Evolutionary conservation across 1,284 basidiomycete genomes (phyloP), one percentile per base, ranked within the genome.

Genomic region (Tilletia caries): DNA sequence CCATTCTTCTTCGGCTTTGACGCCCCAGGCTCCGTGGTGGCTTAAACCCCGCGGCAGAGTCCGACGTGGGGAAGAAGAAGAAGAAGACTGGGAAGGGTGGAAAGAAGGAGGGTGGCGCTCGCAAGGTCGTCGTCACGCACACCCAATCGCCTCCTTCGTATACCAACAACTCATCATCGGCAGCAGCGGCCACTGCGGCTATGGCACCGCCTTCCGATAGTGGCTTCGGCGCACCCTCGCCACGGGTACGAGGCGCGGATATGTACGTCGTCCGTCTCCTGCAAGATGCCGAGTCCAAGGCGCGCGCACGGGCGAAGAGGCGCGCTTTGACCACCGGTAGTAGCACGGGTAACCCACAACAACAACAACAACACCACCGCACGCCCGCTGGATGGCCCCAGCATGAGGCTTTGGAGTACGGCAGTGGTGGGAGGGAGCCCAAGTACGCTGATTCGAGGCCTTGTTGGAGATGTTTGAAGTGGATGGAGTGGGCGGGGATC

Each of bases 401-500:
- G 32, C 32, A 62, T n/a, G 13, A 62, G 32, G 29, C 6, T 18
- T 29, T n/a, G 13, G 32, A 54, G 52, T 29, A 27, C 25, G 20
- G 52, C 15, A 23, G 52, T 54, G 52, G 52, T 15, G 52, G 3
- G 67, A 43, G 4, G 33, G 37, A 13, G 64, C 70, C 68, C 3
- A 67, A 68, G 29, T 73, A 73, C 48, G 72, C 72, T 6, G 72
- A 73, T 60, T 71, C 69, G 48, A 54, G 72, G 25, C 72, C 72
- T 37, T 73, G 72, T 64, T 73, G 72, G 72, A 52, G 72, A 10
- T 73, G 72, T 41, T 66, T 73, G 23, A 70, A 73, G 64, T 73
- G 72, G 72, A 73, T 73, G 72, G 64, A 66, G 33, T 73, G 72
- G 72, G 72, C 70, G 8, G 72, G 72, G 15, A 71, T 73, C 43